Evolutionary conservation across 179 eudicot species (phyloP).

Genomic region (Actinidia chinensis): DNA sequence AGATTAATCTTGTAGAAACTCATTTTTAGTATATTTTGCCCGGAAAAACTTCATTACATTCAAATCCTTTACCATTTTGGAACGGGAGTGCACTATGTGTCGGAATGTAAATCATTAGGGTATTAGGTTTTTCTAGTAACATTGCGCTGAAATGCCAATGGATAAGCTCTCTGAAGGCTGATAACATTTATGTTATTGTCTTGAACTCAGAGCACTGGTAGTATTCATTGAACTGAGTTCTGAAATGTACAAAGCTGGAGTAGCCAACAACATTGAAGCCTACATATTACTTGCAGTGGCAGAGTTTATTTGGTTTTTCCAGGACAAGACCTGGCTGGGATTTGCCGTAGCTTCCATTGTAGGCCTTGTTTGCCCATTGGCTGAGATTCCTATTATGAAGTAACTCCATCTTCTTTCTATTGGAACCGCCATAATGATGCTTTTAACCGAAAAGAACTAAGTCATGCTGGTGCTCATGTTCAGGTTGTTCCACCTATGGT

Average conservation of each 20-base stretch:
- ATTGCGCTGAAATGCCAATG: no score
- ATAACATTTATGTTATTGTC: background rate
- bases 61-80: no score
- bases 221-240: constrained; percentile 71
- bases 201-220: constrained; percentile 51
- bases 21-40: no score
- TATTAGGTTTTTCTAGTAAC: no score
- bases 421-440: background rate
- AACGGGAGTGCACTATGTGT: no score
- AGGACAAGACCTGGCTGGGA: constrained; percentile 60
- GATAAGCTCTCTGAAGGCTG: no score
- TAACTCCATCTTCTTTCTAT: constrained; percentile 24
- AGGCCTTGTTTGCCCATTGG: constrained; percentile 76
- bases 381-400: constrained; percentile 81
- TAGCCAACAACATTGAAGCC: constrained; percentile 72
- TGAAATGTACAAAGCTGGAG: constrained; percentile 74
- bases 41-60: no score
- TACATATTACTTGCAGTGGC: constrained; percentile 75
- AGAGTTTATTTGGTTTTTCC: constrained; percentile 60
- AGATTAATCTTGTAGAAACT: no score
- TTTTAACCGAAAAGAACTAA: background rate
- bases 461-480: background rate
- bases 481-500: constrained; percentile 73
- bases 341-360: constrained; percentile 70
- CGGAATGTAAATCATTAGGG: no score